These are phyloP conservation scores for Vanrija sp. DNA, from an alignment of 1,284 basidiomycete species.

Conservation along the genomic window DNA sequence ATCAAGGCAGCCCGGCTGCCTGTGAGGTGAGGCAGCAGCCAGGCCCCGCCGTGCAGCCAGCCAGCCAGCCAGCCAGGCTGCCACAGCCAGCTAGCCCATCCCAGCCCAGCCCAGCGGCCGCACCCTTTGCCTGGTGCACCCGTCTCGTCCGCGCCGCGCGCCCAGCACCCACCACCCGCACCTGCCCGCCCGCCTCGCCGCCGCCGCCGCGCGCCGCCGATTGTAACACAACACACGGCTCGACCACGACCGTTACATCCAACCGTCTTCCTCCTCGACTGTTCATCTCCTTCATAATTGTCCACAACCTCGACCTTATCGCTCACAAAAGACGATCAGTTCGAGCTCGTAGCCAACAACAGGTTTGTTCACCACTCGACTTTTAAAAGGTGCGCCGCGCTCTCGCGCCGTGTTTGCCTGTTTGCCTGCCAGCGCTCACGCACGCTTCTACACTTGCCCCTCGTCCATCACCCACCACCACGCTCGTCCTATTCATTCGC, in stretches of 20 bases:
- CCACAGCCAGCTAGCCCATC: too few relatives aligned
- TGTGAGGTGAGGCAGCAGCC: too few relatives aligned
- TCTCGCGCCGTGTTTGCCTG: too few relatives aligned
- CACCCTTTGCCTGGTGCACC: too few relatives aligned
- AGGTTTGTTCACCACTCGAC: not conserved
- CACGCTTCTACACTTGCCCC: not conserved
- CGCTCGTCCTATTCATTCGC: conserved; percentile 2
- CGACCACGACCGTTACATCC: not conserved
- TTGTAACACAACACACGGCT: not conserved
- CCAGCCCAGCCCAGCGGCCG: too few relatives aligned
- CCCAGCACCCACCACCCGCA: too few relatives aligned
- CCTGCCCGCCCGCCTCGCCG: not conserved
- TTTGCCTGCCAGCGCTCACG: not conserved
- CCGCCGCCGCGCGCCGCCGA: not conserved
- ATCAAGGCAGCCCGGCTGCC: too few relatives aligned
- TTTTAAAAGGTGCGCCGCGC: not conserved
- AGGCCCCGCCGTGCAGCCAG: too few relatives aligned
- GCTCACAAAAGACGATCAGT: not conserved
- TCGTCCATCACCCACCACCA: not conserved
- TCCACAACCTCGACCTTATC: not conserved
- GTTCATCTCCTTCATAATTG: not conserved
- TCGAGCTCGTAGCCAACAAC: not conserved
- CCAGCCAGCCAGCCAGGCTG: too few relatives aligned
- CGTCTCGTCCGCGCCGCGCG: too few relatives aligned
- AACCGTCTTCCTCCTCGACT: not conserved